A percentile compares a stretch with the other conserved stretches of the same genome.
These are phyloP conservation scores for Gyrodon lividus DNA, from an alignment of 768 basidiomycete genomes.

Conservation along the genomic window DNA sequence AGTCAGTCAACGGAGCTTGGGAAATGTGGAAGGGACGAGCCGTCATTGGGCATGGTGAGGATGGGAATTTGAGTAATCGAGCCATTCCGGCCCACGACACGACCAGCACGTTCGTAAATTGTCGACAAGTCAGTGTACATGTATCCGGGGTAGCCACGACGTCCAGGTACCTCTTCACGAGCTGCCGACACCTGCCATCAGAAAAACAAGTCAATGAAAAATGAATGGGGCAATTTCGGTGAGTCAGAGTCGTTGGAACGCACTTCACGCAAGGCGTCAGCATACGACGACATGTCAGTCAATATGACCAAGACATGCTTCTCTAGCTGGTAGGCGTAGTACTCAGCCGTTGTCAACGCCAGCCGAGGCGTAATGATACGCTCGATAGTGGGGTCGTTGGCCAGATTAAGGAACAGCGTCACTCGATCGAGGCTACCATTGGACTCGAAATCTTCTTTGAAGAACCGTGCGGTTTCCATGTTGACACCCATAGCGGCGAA, in stretches of 20 bases:
- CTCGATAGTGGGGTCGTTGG: constrained; percentile 99
- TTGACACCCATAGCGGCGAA: constrained; percentile 99
- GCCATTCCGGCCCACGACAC: constrained; percentile 95
- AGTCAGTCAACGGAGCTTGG: constrained; percentile 24
- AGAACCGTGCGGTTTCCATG: constrained; percentile 99
- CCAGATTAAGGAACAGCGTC: constrained; percentile 96
- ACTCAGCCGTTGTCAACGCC: constrained; percentile 97
- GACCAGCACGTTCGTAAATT: constrained; percentile 98
- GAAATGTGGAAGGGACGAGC: constrained; percentile 44
- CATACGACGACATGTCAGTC: constrained; percentile 99
- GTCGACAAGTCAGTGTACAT: constrained; percentile 99
- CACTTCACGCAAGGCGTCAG: constrained; percentile 93
- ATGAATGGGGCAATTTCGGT: background rate
- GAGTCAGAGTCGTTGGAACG: constrained; percentile 30
- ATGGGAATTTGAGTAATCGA: constrained; percentile 99
- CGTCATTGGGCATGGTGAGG: constrained; percentile 99
- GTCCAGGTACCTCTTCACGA: constrained; percentile 98
- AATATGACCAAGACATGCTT: constrained; percentile 99
- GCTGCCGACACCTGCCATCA: constrained; percentile 79
- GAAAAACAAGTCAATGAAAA: constrained; percentile 6
- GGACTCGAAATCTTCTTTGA: constrained; percentile 99
- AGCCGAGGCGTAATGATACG: constrained; percentile 99
- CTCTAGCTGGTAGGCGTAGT: constrained; percentile 99
- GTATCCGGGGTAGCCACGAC: constrained; percentile 97
- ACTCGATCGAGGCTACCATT: constrained; percentile 97